Evolutionary conservation across 495 filamentous ascomycete genomes (phyloP), one percentile per base, ranked within the genome.

Genomic region (Penicillium fimorum): DNA sequence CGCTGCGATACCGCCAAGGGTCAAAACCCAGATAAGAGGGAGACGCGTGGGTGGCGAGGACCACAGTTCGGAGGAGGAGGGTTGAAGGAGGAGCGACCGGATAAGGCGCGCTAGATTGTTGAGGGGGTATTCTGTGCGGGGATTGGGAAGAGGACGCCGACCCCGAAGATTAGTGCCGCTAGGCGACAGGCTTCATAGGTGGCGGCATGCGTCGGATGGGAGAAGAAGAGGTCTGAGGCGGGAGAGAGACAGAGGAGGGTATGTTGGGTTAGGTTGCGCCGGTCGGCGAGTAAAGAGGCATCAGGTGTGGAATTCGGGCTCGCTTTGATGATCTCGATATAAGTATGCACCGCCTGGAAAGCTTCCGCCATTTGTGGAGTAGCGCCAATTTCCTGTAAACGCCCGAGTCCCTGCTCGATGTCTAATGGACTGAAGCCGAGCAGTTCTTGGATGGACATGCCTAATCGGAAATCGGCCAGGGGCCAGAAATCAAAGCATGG

Each of bases 121-220:
- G 10, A 76, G 61, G 75, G 74, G 0, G 66, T 69, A 38, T 68
- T 75, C 35, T 71, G 66, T 11, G 61, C 61, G 9, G 74, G 74
- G 2, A 78, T 68, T 3, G 75, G 75, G 47, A 78, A 73, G 43
- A 76, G 55, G 8, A 78, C 70, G 38, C 72, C 71, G 13, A 71
- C 66, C 25, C 70, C 61, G 47, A 69, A 76, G 3, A 78, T 66
- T 0, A 70, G 47, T 8, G 54, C 60, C 0, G 72, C 67, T 2
- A 78, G 60, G 33, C 73, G 74, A 43, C 63, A 70, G n/a, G 71
- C 58, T 45, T 78, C 74, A 52, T 74, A 76, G 18, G 70, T 66
- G 13, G 66, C 47, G 22, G 59, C 59, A 6, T 69, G 62, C 12
- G 47, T 56, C 2, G 56, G 52, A 41, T 63, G 56, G 0, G 56